phyloP scores from a whole-genome alignment of 306 rosid species.

The Herpetospermum pedunculosum region DNA sequence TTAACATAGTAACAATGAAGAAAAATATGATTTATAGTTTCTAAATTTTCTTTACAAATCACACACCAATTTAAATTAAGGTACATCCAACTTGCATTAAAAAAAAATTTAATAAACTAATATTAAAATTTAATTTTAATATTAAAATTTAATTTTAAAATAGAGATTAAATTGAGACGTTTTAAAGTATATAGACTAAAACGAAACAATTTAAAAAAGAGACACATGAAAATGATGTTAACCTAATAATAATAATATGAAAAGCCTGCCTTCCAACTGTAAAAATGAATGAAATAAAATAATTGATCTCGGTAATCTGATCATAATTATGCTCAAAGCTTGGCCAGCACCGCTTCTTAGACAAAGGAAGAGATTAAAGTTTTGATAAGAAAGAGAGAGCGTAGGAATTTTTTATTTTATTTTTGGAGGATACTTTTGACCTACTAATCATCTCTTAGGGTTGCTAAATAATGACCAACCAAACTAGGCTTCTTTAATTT shows the following conservation, averaged over 20 bases:
- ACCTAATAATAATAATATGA: conserved; percentile 4
- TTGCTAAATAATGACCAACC: conserved; percentile 3
- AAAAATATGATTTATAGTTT: too few species aligned
- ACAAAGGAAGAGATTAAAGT: conserved; percentile 10
- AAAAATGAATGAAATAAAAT: conserved; percentile 13
- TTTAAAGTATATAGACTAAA: too few species aligned
- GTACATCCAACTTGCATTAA: too few species aligned
- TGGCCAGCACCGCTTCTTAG: conserved; percentile 16
- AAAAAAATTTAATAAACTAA: too few species aligned
- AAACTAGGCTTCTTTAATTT: not conserved
- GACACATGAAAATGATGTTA: too few species aligned
- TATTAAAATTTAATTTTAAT: too few species aligned
- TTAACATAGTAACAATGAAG: too few species aligned
- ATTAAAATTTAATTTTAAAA: too few species aligned
- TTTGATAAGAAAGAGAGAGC: not conserved
- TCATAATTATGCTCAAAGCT: conserved; percentile 21
- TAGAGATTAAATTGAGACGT: too few species aligned
- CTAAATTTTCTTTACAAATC: too few species aligned
- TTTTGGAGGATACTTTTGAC: conserved; percentile 25
- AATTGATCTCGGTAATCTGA: conserved; percentile 32
- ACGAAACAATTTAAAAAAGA: too few species aligned
- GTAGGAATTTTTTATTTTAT: not conserved
- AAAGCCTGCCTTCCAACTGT: conserved; percentile 38
- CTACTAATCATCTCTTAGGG: conserved; percentile 14
- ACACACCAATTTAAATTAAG: too few species aligned